Percentiles rank a stretch among this genome's conserved stretches.
These are phyloP conservation scores for Pseudozyma hubeiensis DNA, from an alignment of 1,284 basidiomycete species.

Conservation along the genomic window DNA sequence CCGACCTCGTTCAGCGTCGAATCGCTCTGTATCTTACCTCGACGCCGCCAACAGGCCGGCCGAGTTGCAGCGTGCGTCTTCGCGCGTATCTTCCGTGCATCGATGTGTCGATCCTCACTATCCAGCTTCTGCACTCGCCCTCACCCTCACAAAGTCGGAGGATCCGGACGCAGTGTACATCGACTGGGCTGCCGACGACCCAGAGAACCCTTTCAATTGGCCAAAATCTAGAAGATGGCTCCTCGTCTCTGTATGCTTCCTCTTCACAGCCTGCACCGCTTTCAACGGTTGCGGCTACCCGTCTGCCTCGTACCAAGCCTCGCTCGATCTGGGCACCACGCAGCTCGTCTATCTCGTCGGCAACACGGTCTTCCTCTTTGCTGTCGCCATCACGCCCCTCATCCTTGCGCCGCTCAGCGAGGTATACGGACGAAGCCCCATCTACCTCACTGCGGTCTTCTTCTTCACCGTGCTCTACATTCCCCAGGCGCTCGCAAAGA, in stretches of 20 bases:
- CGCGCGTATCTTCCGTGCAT: constrained; percentile 44
- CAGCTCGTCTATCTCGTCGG: constrained; percentile 48
- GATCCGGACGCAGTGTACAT: constrained; percentile 51
- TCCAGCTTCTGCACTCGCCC: constrained; percentile 37
- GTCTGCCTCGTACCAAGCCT: constrained; percentile 24
- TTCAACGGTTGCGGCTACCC: constrained; percentile 56
- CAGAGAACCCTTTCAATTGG: constrained; percentile 61
- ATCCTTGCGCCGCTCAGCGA: constrained; percentile 57
- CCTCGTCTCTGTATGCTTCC: constrained; percentile 42
- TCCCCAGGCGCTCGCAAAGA: constrained; percentile 61
- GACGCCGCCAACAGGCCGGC: constrained; percentile 28
- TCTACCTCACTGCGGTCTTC: constrained; percentile 41
- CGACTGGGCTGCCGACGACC: constrained; percentile 49
- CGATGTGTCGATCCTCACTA: constrained; percentile 35
- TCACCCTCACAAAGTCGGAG: constrained; percentile 47
- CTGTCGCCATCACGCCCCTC: constrained; percentile 55
- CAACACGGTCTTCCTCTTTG: constrained; percentile 48
- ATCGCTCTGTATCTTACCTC: constrained; percentile 29
- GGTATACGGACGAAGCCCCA: constrained; percentile 50
- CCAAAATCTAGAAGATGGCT: constrained; percentile 35
- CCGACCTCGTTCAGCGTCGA: constrained; percentile 28
- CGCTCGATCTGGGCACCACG: constrained; percentile 28
- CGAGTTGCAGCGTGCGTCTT: constrained; percentile 35
- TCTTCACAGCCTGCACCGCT: constrained; percentile 57
- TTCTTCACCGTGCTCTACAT: constrained; percentile 56